Evolutionary conservation across 257 asterid genomes (phyloP).

Genomic region (Knoxia roxburghii): DNA sequence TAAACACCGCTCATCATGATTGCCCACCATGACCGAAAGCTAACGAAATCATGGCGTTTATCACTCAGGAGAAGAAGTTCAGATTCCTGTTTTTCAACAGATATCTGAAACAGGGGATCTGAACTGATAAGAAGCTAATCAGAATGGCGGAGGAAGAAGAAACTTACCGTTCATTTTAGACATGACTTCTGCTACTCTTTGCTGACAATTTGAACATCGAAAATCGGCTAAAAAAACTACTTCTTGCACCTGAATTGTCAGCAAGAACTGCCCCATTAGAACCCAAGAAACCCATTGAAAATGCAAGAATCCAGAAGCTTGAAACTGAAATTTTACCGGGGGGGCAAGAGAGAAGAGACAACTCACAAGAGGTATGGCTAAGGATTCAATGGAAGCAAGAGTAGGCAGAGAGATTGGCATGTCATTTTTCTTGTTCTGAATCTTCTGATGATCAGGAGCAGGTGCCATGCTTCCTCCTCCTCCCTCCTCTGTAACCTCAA

Average conservation of each 20-base stretch:
- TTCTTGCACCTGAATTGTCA: slow-evolving; percentile 60
- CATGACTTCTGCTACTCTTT: slow-evolving; percentile 67
- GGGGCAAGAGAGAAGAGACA: background rate
- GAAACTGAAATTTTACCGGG: background rate
- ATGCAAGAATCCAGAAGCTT: slow-evolving; percentile 6
- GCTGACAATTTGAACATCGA: slow-evolving; percentile 64
- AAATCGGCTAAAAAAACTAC: slow-evolving; percentile 80
- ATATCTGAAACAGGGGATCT: no score
- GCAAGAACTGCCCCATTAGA: background rate
- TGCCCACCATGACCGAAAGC: background rate
- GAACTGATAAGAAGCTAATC: no score
- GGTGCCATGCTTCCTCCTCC: background rate
- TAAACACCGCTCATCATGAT: background rate
- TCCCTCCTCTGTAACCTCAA: background rate
- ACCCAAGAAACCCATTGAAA: slow-evolving; percentile 1
- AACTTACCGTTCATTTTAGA: slow-evolving; percentile 61
- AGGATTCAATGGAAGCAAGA: slow-evolving; percentile 37
- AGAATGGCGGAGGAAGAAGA: background rate
- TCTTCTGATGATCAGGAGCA: slow-evolving; percentile 3
- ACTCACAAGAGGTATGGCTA: slow-evolving; percentile 34
- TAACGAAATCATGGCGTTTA: background rate
- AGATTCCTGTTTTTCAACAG: no score
- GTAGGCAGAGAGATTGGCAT: slow-evolving; percentile 11
- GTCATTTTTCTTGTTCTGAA: background rate
- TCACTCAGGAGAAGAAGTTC: background rate